Conservation (phyloP, 169 alveolate species). For the Plasmodium inui region DNA sequence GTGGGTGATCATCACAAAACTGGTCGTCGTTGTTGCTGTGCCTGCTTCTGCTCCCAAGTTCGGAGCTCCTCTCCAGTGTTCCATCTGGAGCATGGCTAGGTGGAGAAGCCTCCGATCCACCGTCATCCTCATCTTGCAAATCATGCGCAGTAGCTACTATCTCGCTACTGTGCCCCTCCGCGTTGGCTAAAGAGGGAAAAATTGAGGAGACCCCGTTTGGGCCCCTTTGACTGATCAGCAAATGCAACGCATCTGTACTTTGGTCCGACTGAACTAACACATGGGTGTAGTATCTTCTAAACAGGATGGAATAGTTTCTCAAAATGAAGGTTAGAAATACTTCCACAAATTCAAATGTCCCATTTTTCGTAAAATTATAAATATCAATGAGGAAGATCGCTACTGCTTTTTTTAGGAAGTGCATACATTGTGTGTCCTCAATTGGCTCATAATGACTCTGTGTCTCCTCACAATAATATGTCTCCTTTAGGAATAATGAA, state of each 20-base stretch:
- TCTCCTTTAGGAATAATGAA: slow-evolving; percentile 20
- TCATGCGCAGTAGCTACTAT: neutral
- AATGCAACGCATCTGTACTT: neutral
- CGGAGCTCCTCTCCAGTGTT: neutral
- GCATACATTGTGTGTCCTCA: neutral
- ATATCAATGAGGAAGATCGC: slow-evolving; percentile 32
- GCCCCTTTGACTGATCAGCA: neutral
- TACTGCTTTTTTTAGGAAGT: slow-evolving; percentile 13
- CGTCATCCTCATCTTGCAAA: neutral
- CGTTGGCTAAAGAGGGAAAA: neutral
- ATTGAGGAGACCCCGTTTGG: neutral
- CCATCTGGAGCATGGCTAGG: neutral
- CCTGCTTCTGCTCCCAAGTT: neutral
- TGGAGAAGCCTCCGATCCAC: neutral
- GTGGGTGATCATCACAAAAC: neutral
- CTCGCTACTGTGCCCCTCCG: neutral
- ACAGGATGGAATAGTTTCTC: slow-evolving; percentile 35
- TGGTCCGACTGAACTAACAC: neutral
- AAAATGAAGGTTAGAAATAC: slow-evolving; percentile 54
- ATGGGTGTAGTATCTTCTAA: slow-evolving; percentile 12
- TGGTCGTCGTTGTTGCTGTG: neutral
- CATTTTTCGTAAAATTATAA: slow-evolving; percentile 69
- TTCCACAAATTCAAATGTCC: slow-evolving; percentile 50
- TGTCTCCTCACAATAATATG: slow-evolving; percentile 68
- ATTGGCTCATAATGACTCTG: slow-evolving; percentile 7